Evolutionary conservation across 2,329 filamentous ascomycete genomes (phyloP).

Genomic region (Sporothrix curviconia): DNA sequence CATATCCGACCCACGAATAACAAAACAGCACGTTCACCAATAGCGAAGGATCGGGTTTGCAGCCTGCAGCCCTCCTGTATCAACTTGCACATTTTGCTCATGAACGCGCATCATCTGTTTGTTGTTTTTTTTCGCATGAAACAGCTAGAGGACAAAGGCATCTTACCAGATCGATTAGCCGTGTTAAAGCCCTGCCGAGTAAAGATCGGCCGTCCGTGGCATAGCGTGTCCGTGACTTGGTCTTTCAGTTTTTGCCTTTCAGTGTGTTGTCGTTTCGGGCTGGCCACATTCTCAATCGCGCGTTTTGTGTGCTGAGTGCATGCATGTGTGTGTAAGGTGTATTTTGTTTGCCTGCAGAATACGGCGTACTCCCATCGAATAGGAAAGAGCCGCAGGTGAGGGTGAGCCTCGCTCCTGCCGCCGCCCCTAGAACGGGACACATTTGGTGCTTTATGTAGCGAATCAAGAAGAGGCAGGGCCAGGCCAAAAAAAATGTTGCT

Average conservation of each 20-base stretch:
- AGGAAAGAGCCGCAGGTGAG: background rate
- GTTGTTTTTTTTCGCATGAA: no score
- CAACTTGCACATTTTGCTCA: background rate
- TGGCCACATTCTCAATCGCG: background rate
- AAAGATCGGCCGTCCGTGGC: background rate
- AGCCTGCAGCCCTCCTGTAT: constrained; percentile 5
- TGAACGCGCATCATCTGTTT: background rate
- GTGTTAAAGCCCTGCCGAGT: background rate
- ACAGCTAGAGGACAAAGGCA: no score
- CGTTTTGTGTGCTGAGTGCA: background rate
- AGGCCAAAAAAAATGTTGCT: background rate
- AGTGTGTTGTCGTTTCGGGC: background rate
- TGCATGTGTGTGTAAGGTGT: background rate
- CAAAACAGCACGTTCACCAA: background rate
- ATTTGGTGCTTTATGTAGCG: background rate
- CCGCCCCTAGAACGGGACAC: constrained; percentile 6
- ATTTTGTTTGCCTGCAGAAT: background rate
- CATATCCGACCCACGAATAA: no score
- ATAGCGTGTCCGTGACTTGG: background rate
- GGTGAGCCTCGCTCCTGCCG: background rate
- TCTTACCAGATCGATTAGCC: background rate
- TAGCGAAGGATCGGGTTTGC: no score
- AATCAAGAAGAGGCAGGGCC: background rate
- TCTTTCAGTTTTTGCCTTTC: background rate
- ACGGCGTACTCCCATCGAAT: background rate